Evolutionary conservation across 805 yeast species (phyloP).

Genomic region (Saturnispora saitoi): DNA sequence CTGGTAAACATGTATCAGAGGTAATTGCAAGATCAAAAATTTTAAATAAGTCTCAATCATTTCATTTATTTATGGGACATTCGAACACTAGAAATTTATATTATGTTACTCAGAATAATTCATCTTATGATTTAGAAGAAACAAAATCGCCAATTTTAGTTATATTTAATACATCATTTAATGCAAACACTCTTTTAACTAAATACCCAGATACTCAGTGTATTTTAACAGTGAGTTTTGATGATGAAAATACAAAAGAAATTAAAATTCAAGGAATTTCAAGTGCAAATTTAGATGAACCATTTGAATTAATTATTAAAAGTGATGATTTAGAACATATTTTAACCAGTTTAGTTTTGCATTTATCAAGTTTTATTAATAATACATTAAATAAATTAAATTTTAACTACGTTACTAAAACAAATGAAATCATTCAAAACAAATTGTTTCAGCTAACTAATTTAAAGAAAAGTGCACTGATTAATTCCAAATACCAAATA

Average conservation of each 20-base stretch:
- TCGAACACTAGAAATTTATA: constrained; percentile 28
- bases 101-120: constrained; percentile 61
- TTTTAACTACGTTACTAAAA: constrained; percentile 21
- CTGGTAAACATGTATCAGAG: constrained; percentile 39
- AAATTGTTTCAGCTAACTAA: constrained; percentile 9
- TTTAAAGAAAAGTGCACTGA: neutral
- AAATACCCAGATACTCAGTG: constrained; percentile 21
- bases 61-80: constrained; percentile 64
- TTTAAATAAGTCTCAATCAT: constrained; percentile 71
- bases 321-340: constrained; percentile 28
- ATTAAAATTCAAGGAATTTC: constrained; percentile 24
- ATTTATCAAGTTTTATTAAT: neutral
- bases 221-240: constrained; percentile 19
- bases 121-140: constrained; percentile 43
- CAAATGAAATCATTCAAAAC: constrained; percentile 22
- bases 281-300: constrained; percentile 14
- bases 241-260: constrained; percentile 10
- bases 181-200: constrained; percentile 27
- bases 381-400: constrained; percentile 27
- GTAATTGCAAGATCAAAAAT: constrained; percentile 61
- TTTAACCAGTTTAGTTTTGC: constrained; percentile 30
- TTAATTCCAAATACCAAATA: constrained; percentile 2
- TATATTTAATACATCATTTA: constrained; percentile 50
- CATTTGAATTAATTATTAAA: constrained; percentile 21
- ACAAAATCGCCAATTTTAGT: constrained; percentile 57